phyloP scores from a whole-genome alignment of 2,329 filamentous ascomycete species.

The Byssothecium circinans region DNA sequence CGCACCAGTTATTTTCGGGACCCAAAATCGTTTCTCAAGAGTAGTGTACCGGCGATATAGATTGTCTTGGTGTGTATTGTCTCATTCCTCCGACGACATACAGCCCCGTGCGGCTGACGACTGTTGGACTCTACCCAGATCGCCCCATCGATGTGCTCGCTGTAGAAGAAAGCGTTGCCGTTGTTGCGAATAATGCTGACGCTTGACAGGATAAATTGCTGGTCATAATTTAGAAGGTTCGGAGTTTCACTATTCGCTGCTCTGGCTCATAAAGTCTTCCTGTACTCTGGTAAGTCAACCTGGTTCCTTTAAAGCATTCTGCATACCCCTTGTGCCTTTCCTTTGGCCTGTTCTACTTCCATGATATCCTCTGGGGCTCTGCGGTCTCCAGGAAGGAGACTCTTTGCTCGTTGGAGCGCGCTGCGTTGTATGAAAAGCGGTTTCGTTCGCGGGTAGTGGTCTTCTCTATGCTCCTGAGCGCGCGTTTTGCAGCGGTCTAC shows the following conservation, averaged over 20 bases:
- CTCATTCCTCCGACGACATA: not conserved
- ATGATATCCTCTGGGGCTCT: not conserved
- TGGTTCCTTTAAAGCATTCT: not conserved
- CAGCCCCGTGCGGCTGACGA: not conserved
- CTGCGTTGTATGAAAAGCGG: too few relatives aligned
- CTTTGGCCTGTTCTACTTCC: not conserved
- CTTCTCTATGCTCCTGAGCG: too few relatives aligned
- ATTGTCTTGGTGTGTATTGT: conserved; percentile 26
- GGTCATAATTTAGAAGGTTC: conserved; percentile 36
- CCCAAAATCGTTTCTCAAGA: conserved; percentile 30
- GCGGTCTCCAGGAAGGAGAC: not conserved
- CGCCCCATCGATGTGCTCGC: not conserved
- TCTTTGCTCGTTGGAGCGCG: too few relatives aligned
- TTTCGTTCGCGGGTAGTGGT: too few relatives aligned
- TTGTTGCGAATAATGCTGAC: conserved; percentile 10
- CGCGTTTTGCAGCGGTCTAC: too few relatives aligned
- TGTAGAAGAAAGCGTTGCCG: not conserved
- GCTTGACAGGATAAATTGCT: conserved; percentile 27
- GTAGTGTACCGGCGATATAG: conserved; percentile 18
- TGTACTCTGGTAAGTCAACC: conserved; percentile 36
- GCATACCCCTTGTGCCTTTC: not conserved
- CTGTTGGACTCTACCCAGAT: not conserved
- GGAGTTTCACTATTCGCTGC: conserved; percentile 29
- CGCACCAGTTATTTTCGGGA: conserved; percentile 30
- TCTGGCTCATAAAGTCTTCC: conserved; percentile 26